Base-by-base conservation (phyloP, 2,329 filamentous ascomycete genomes). In the Fusarium sp. region DNA sequence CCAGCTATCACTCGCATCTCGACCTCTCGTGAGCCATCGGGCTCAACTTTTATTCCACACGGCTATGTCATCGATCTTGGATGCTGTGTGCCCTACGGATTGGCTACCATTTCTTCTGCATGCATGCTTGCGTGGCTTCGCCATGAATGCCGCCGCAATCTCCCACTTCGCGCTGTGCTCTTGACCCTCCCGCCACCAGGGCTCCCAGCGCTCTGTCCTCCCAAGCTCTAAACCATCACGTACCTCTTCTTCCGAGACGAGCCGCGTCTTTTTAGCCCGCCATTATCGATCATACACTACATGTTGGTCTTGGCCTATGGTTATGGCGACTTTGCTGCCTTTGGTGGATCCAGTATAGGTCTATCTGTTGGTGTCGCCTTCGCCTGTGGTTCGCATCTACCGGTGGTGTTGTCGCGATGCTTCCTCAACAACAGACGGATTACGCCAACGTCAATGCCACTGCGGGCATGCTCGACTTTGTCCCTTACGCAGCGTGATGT, bases 1-100 rank as follows among this genome's bases (percentile, higher is more conserved):
- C 12, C 12, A 18, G 14, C 30, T 51, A 5, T 22, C n/a, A 22
- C 44, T 26, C 24, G 7, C 42, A 4, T 44, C 42, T 44, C 18
- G 1, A 4, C 20, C 42, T 6, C 4, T 20, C 5, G 7, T 1
- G 5, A 28, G 24, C 12, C 6, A 13, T 10, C 5, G 14, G 26
- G 12, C 42, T 28, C 6, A 8, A 20, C 18, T 45, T 45, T n/a
- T n/a, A n/a, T n/a, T 28, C 0, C 8, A 20, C 15, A 7, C 24
- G 12, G 24, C 24, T 20, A 26, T 44, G 8, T 10, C 24, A 45
- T 22, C n/a, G n/a, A 24, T 4, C 24, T 42, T 10, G 10, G 8
- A 45, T 20, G 24, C 42, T 20, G 11, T 44, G 11, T 1, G n/a
- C n/a, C n/a, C n/a, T n/a, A n/a, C n/a, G n/a, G n/a, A n/a, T n/a